Base-by-base conservation (phyloP, 345 rosid species). In the Pistacia atlantica region DNA sequence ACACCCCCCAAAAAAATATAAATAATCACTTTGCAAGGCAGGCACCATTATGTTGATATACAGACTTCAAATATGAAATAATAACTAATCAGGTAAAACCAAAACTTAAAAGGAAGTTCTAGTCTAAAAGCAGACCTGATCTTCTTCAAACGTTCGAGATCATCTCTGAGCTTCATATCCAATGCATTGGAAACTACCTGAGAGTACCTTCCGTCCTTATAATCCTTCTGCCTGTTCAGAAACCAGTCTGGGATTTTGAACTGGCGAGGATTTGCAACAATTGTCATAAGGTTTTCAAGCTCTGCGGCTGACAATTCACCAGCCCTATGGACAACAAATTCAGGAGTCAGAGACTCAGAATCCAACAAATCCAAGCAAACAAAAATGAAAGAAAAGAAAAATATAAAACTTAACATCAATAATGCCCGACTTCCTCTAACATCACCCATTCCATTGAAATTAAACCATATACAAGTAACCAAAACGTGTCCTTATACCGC, bases 141-240 rank as follows among this genome's bases (percentile, higher is more conserved):
- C 78, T 82, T 82, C 78, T 82, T 82, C 73, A 82, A 52, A 18
- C 85, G 75, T 74, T 82, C 85, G 65, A 82, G 82, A 65, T 79
- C 85, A 64, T 82, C 85, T 59, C 85, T 82, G 45, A 82, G 75
- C 78, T 82, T 82, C 85, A 82, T 82, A 72, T 82, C 85, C 80
- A 79, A 46, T 1, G 85, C 85, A 76, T 79, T 82, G 62, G 85
- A 82, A 31, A 82, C 85, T 61, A 82, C 85, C 77, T 82, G 85
- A 5, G 78, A 72, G 68, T 82, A 79, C 28, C 77, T 82, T 5
- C 85, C 85, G 42, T 82, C 82, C 68, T 79, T 82, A 66, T 79
- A 79, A 67, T 61, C 84, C 79, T 82, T 82, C 78, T 82, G 82
- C 77, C 82, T 74, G 61, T 82, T 78, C 6, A 82, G 62, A 56